A percentile compares a stretch with the other conserved stretches of the same genome.
phyloP scores from a whole-genome alignment of 345 rosid species.

The Salix suchowensis region DNA sequence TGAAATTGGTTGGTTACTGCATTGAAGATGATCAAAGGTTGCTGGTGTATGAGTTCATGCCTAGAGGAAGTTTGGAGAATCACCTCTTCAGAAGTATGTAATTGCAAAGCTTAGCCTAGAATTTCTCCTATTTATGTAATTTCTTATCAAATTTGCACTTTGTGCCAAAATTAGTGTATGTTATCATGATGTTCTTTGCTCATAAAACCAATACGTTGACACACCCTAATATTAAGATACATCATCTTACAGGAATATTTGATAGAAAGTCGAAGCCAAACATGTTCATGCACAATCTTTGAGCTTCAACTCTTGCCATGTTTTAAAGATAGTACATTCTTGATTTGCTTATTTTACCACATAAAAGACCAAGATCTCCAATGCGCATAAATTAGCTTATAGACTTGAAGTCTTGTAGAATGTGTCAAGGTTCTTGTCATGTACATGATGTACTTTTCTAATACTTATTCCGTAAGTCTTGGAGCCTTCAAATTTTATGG shows the following conservation, averaged over 20 bases:
- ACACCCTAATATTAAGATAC: background rate
- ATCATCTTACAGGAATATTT: too few species aligned
- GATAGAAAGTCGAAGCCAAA: too few species aligned
- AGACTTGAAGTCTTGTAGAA: background rate
- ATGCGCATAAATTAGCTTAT: background rate
- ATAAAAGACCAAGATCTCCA: background rate
- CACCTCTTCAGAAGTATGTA: slow-evolving; percentile 33
- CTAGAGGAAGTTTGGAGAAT: slow-evolving; percentile 31
- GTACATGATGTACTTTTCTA: background rate
- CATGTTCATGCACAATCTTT: too few species aligned
- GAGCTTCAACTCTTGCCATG: too few species aligned
- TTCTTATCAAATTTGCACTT: background rate
- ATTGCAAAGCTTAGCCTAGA: background rate
- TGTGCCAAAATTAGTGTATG: background rate
- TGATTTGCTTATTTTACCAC: background rate
- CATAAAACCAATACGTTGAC: background rate
- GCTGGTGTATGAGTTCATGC: slow-evolving; percentile 29
- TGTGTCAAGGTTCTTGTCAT: background rate
- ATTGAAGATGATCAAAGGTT: slow-evolving; percentile 32
- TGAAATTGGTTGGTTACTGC: slow-evolving; percentile 29
- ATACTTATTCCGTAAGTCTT: background rate
- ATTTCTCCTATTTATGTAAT: background rate
- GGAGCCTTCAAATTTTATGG: background rate
- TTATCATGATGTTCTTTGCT: background rate
- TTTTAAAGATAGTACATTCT: background rate